phyloP scores from a whole-genome alignment of 768 basidiomycete species.

The Amanita thiersii region DNA sequence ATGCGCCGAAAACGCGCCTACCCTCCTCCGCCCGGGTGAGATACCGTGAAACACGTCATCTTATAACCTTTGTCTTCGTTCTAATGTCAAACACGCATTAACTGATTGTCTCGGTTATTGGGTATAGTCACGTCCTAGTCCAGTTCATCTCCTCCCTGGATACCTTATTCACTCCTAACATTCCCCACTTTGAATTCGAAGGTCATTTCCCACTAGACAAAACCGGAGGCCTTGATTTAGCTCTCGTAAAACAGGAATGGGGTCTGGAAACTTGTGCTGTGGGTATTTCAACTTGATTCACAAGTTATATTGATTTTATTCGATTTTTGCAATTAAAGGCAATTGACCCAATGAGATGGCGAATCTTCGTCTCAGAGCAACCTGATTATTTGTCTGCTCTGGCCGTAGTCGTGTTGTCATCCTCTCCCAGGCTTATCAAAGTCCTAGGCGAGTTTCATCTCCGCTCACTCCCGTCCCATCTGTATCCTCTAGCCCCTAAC shows the following conservation, averaged over 20 bases:
- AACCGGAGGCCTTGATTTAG: slow-evolving; percentile 5
- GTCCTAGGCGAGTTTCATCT: not conserved
- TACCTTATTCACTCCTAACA: not conserved
- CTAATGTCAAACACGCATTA: not conserved
- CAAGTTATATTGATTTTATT: not conserved
- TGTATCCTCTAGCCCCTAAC: not conserved
- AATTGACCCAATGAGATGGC: slow-evolving; percentile 6
- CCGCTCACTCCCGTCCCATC: not conserved
- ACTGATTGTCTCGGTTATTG: not conserved
- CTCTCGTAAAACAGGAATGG: slow-evolving; percentile 3
- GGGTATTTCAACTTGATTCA: not conserved
- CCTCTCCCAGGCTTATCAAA: not conserved
- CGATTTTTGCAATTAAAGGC: not conserved
- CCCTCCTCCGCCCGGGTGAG: slow-evolving; percentile 8
- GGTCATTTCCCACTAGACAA: slow-evolving; percentile 4
- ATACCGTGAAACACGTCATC: not conserved
- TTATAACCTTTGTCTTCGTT: not conserved
- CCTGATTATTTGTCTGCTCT: slow-evolving; percentile 2
- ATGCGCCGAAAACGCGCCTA: slow-evolving; percentile 2
- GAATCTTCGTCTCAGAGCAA: not conserved
- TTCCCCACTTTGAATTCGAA: slow-evolving; percentile 6
- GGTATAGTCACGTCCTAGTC: slow-evolving; percentile 3
- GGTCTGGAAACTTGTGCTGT: slow-evolving; percentile 7
- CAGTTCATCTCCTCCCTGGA: slow-evolving; percentile 6
- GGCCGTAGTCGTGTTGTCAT: slow-evolving; percentile 2